phyloP scores from a whole-genome alignment of 208 protist species.

The Wallacemonas sp. region DNA sequence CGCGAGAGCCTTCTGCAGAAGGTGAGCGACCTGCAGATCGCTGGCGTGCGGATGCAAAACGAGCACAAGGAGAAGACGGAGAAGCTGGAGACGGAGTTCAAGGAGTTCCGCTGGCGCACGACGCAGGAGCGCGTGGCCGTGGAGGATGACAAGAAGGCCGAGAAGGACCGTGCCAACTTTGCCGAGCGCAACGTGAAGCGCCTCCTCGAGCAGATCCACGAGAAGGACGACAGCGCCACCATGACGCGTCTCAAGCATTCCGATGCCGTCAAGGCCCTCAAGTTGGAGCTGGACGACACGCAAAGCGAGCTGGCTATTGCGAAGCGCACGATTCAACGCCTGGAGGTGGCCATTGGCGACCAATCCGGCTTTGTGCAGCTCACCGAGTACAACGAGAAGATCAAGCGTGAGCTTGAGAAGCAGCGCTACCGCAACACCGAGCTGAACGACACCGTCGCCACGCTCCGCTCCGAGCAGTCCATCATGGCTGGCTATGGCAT shows the following conservation, averaged over 20 bases:
- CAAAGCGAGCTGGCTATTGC: conserved; percentile 68
- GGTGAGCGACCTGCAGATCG: conserved; percentile 50
- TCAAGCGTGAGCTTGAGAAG: conserved; percentile 58
- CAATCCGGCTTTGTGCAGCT: conserved; percentile 70
- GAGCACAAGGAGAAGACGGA: conserved; percentile 47
- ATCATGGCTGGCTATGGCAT: conserved; percentile 70
- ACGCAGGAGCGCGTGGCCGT: conserved; percentile 32
- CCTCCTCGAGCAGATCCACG: conserved; percentile 46
- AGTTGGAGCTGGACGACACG: conserved; percentile 56
- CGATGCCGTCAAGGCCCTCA: conserved; percentile 50
- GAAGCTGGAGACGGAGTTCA: conserved; percentile 46
- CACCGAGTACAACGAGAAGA: conserved; percentile 73
- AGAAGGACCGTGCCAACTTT: conserved; percentile 47
- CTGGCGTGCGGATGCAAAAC: conserved; percentile 27
- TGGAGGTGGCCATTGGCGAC: conserved; percentile 78
- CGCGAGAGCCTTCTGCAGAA: conserved; percentile 66
- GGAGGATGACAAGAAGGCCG: conserved; percentile 29
- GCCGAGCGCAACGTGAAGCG: conserved; percentile 54
- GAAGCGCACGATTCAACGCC: conserved; percentile 85
- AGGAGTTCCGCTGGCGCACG: conserved; percentile 32
- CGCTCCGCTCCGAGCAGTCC: conserved; percentile 76
- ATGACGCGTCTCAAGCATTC: conserved; percentile 23
- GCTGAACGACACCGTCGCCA: conserved; percentile 62
- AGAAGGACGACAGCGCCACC: conserved; percentile 29
- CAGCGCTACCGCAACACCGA: conserved; percentile 46